Base-by-base conservation (phyloP, 805 yeast species). In the Starmerella khaoyaiensis region DNA sequence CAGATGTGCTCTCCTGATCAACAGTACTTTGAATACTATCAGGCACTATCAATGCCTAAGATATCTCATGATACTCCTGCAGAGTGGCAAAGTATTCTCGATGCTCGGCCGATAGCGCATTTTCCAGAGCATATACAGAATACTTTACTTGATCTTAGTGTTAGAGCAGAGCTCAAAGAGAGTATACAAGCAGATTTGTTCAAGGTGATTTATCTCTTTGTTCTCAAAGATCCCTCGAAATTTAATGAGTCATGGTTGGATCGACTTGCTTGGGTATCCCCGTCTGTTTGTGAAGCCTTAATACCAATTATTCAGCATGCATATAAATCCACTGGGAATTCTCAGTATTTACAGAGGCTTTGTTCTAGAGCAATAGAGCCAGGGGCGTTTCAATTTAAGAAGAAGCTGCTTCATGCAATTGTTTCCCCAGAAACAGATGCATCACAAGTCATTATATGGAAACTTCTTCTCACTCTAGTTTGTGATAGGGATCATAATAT, bases 181-280 rank as follows among this genome's bases (percentile, higher is more conserved):
- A 15, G 18, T 6, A 21, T 27, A 7, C 45, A 44, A n/a, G 28
- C 38, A 15, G 45, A 37, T 15, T 27, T 44, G 10, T 40, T 44
- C 30, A 33, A 33, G 14, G 11, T 37, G 3, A 21, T 41, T 10
- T 42, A 44, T n/a, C n/a, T 11, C 2, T 20, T 33, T 14, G 37
- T 40, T 16, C 8, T 4, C 8, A 11, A 17, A 5, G 21, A 28
- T 15, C 31, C 33, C 8, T 14, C 23, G 7, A 19, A 22, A 12
- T 36, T 42, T 28, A 17, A 34, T 8, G 14, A 18, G 22, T 21
- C 14, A 2, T 42, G 46, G 46, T 26, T 42, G 0, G 41, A 32
- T 21, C 27, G 46, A 8, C 21, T 42, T 11, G 12, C 27, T 4
- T 33, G 35, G 18, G 46, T 37, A 2, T 18, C 33, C 2, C 39